Evolutionary conservation across 176 grass and related monocot species (phyloP), one percentile per base, ranked within the genome.

Genomic region (Bonia amplexicaulis): DNA sequence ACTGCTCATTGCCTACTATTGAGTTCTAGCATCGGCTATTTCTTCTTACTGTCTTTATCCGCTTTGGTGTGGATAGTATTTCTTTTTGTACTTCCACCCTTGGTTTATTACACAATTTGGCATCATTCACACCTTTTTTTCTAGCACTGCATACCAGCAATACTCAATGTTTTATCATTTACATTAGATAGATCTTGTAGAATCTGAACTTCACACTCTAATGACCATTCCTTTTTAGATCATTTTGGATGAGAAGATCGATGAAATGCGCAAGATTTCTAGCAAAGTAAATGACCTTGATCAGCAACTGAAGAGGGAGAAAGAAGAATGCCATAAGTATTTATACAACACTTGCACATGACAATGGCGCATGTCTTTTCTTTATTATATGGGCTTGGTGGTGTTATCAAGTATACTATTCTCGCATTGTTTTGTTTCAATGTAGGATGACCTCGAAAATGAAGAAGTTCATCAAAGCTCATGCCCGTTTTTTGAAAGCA

Each of bases 261-360:
- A 81, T 48, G 92, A 97, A 86, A 79, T 84, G 46, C 87, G 76
- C 59, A 90, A 86, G 49, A 87, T 97, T 90, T 94, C 88, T 89
- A 86, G 85, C 82, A 85, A 84, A 92, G 85, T 90, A 67, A 92
- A 84, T 89, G 89, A 94, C 81, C 85, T 97, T 88, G 94, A 97
- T 42, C 48, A 85, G 35, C 85, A 88, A 69, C 41, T 94, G 74
- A 91, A 25, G 64, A 90, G 80, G 77, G 94, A 97, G 65, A 93
- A 94, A 87, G 91, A 97, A 80, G 94, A 94, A 87, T 90, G 85
- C 70, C 92, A 90, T 76, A 97, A 92, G 94, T 96, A 76, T 53
- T 88, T 79, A 37, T 58, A 64, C 66, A 77, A 39, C 33, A 42
- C 5, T 9, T 46, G 27, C 31, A 68, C 45, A 59, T 84, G 46